Base-by-base conservation (phyloP, 257 asterid species). In the Coffea eugenioides region DNA sequence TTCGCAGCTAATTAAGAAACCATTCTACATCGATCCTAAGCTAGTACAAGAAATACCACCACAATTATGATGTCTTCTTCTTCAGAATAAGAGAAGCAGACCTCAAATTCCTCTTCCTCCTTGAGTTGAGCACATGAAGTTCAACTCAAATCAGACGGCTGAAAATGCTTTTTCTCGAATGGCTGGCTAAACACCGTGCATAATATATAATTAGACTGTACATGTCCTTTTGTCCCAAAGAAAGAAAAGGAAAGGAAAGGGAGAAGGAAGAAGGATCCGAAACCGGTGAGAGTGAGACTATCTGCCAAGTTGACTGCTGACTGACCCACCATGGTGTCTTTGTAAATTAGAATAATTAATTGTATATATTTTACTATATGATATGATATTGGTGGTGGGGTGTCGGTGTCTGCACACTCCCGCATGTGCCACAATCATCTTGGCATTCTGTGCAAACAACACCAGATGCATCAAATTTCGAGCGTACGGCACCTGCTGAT, bases 371-470 rank as follows among this genome's bases (percentile, higher is more conserved):
- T 0, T 31, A 31, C 1, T 31, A 31, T 31, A 31, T 31, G 1
- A 31, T 31, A 31, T 31, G 1, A 1, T 0, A 31, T 31, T 31
- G 34, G 34, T 31, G 34, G 45, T 71, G 59, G 7, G 23, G 62
- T 12, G 76, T 20, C 61, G 11, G 62, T 12, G 76, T 20, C 61
- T 13, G 41, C 59, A 59, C 23, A 46, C 34, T 6, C 74, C 74
- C 31, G 18, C 85, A 74, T 80, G 89, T 77, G 87, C 85, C 84
- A 73, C 74, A 84, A 89, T 89, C 91, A 87, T 82, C 90, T 83
- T 87, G 81, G 86, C 79, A 77, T 87, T 89, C 91, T 79, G 88
- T 87, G 90, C 90, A 85, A 78, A 80, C 77, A 80, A 64, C 61
- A 15, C 77, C 71, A n/a, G 2, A 0, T 65, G 18, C 23, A 48